Evolutionary conservation across 129 eudicot species (phyloP).

Genomic region (Logfia minima): DNA sequence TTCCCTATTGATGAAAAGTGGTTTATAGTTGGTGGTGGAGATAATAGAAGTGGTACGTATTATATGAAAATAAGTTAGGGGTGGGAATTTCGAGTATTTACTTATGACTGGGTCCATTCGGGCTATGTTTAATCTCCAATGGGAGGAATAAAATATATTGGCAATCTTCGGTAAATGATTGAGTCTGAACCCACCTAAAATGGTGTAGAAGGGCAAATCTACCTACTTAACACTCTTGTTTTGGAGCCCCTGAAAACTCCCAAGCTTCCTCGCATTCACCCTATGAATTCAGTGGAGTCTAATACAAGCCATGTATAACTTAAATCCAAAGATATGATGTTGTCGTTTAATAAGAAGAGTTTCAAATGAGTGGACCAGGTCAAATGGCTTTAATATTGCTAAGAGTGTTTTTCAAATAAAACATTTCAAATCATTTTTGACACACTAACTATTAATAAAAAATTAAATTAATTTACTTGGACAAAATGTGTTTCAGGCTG

Average conservation of each 20-base stretch:
- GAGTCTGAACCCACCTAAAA: neutral
- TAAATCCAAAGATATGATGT: too few species aligned
- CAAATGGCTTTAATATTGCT: too few species aligned
- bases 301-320: too few species aligned
- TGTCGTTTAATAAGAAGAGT: too few species aligned
- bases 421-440: too few species aligned
- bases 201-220: neutral
- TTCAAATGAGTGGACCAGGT: too few species aligned
- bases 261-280: neutral
- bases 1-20: slow-evolving; percentile 67
- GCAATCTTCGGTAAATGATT: neutral
- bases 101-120: neutral
- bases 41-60: slow-evolving; percentile 71
- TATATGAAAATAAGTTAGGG: neutral
- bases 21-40: slow-evolving; percentile 98
- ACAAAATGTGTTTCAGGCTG: neutral
- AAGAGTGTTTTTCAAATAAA: too few species aligned
- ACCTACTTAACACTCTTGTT: neutral
- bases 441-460: neutral
- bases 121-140: neutral
- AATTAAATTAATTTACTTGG: neutral
- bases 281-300: neutral
- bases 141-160: neutral
- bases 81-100: neutral
- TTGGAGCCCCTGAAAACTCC: neutral